phyloP scores from a whole-genome alignment of 2,329 filamentous ascomycete genomes.

The Epichloe bromicola region DNA sequence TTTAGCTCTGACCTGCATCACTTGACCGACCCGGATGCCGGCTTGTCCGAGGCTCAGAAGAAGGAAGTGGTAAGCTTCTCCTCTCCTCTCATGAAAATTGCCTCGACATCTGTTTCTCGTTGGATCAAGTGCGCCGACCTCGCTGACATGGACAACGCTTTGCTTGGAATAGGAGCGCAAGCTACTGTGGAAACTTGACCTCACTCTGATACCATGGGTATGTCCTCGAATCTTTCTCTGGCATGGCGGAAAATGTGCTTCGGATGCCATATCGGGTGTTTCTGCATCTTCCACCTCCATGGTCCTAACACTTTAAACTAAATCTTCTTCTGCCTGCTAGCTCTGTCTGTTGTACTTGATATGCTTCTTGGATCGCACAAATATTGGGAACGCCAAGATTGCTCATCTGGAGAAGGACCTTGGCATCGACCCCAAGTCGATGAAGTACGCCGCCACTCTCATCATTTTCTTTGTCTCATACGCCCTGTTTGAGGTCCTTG shows the following conservation, averaged over 20 bases:
- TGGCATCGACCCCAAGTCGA: constrained; percentile 43
- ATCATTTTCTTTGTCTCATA: constrained; percentile 86
- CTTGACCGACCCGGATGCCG: constrained; percentile 38
- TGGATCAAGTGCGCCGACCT: not conserved
- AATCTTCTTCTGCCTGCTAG: constrained; percentile 15
- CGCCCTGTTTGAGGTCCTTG: constrained; percentile 62
- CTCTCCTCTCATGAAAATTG: not conserved
- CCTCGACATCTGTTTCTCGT: not conserved
- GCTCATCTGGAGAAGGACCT: constrained; percentile 27
- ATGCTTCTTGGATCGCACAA: constrained; percentile 63
- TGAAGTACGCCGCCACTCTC: constrained; percentile 60
- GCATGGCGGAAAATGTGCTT: not conserved
- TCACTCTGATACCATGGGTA: constrained; percentile 47
- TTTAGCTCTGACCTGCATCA: constrained; percentile 17
- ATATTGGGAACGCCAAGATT: constrained; percentile 60
- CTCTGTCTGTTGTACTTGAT: constrained; percentile 61
- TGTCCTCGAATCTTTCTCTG: constrained; percentile 7
- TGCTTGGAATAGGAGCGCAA: constrained; percentile 39
- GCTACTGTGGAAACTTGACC: constrained; percentile 48
- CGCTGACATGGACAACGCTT: not conserved
- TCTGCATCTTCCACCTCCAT: not conserved
- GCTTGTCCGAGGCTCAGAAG: constrained; percentile 49
- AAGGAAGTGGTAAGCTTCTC: constrained; percentile 41
- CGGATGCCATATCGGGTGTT: not conserved
- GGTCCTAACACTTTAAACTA: not conserved